These are phyloP conservation scores for Crassisporium funariophilum DNA, from an alignment of 768 basidiomycete species.

Conservation along the genomic window DNA sequence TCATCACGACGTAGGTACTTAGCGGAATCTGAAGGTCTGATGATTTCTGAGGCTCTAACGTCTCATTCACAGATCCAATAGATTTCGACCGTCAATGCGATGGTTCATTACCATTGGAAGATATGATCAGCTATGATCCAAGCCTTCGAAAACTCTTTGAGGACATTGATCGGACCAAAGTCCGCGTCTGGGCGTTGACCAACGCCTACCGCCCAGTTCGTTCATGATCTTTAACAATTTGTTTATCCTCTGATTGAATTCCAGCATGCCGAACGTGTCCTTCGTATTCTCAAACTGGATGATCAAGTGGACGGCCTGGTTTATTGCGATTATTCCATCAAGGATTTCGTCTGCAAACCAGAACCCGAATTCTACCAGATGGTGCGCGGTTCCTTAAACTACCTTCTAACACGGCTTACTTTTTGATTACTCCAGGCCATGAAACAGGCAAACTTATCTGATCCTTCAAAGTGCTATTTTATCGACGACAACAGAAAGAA, in stretches of 20 bases:
- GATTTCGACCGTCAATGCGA: conserved; percentile 88
- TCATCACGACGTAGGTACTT: conserved; percentile 82
- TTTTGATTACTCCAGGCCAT: conserved; percentile 54
- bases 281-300: conserved; percentile 69
- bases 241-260: neutral
- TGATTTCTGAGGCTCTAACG: conserved; percentile 3
- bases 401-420: neutral
- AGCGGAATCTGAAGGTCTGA: conserved; percentile 19
- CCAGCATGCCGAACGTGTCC: conserved; percentile 82
- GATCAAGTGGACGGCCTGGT: conserved; percentile 78
- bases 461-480: conserved; percentile 75
- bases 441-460: conserved; percentile 55
- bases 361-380: conserved; percentile 69
- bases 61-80: conserved; percentile 56
- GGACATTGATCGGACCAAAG: conserved; percentile 78
- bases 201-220: conserved; percentile 79
- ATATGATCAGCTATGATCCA: conserved; percentile 70
- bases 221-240: neutral
- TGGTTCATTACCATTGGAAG: conserved; percentile 79
- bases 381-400: conserved; percentile 34
- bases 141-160: conserved; percentile 64
- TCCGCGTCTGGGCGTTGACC: conserved; percentile 82
- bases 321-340: conserved; percentile 73
- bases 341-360: conserved; percentile 79
- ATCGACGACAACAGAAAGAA: conserved; percentile 78